Conservation (phyloP, 306 rosid genomes). For the Sphenostylis stenocarpa region DNA sequence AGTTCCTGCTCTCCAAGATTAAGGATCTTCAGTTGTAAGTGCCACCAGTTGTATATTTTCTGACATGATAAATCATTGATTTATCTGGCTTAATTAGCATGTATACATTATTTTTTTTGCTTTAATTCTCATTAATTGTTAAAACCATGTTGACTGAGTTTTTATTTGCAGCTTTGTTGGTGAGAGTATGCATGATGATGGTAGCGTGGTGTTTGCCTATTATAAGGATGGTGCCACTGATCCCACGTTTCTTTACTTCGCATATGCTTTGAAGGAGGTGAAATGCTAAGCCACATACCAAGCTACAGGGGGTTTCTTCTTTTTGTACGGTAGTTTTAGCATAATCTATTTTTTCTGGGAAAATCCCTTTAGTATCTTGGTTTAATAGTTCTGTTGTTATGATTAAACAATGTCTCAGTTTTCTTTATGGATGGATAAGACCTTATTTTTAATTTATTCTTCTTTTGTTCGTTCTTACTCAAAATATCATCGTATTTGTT, state of each 20-base stretch:
- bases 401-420: background rate
- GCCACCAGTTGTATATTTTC: too few relatives aligned
- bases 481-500: too few relatives aligned
- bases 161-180: constrained; percentile 66
- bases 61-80: too few relatives aligned
- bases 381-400: background rate
- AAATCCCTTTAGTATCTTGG: constrained; percentile 5
- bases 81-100: too few relatives aligned
- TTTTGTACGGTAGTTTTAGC: constrained; percentile 21
- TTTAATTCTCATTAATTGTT: background rate
- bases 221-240: constrained; percentile 80
- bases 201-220: constrained; percentile 64
- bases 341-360: background rate
- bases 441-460: too few relatives aligned
- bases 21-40: constrained; percentile 78
- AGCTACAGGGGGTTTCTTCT: background rate
- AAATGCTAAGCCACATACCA: constrained; percentile 47
- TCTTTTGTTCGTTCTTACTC: too few relatives aligned
- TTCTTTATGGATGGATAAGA: too few relatives aligned
- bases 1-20: constrained; percentile 63
- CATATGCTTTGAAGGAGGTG: constrained; percentile 66
- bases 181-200: constrained; percentile 84
- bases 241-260: constrained; percentile 72
- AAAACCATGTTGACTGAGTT: background rate
- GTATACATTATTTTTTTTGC: too few relatives aligned